Percentiles rank a stretch among this genome's conserved stretches.
Conservation (phyloP, 192 early-diverging fungal genomes). For the Phlyctochytrium bullatum region DNA sequence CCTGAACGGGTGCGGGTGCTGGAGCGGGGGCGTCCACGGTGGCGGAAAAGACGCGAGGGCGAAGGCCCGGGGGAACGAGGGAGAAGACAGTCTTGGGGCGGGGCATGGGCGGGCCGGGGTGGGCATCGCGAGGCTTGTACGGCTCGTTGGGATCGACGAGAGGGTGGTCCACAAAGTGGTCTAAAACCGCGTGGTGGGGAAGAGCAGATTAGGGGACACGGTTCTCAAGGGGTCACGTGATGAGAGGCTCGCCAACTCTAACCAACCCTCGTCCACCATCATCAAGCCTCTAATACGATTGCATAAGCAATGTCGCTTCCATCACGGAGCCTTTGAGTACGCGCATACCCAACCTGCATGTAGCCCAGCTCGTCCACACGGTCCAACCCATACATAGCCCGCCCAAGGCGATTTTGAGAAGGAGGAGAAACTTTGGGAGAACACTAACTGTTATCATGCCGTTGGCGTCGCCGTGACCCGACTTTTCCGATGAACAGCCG, state of each 20-base stretch:
- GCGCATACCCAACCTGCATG: too few species aligned
- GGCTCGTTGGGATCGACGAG: slow-evolving; percentile 11
- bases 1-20: not conserved
- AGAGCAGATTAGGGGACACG: too few species aligned
- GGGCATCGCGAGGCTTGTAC: not conserved
- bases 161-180: slow-evolving; percentile 25
- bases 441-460: slow-evolving; percentile 26
- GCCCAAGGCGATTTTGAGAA: too few species aligned
- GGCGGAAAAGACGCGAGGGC: not conserved
- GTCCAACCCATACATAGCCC: not conserved
- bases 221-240: too few species aligned
- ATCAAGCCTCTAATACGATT: too few species aligned
- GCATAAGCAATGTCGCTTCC: too few species aligned
- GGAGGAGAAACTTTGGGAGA: too few species aligned
- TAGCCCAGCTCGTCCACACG: not conserved
- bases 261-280: too few species aligned
- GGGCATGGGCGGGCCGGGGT: slow-evolving; percentile 14
- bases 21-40: not conserved
- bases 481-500: slow-evolving; percentile 9
- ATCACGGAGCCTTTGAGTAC: too few species aligned
- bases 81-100: slow-evolving; percentile 17
- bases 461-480: slow-evolving; percentile 28
- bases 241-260: too few species aligned
- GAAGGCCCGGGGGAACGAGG: not conserved
- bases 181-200: too few species aligned